Evolutionary conservation across 108 stramenopile species (phyloP), one percentile per base, ranked within the genome.

Genomic region (Cyclotella cryptica): DNA sequence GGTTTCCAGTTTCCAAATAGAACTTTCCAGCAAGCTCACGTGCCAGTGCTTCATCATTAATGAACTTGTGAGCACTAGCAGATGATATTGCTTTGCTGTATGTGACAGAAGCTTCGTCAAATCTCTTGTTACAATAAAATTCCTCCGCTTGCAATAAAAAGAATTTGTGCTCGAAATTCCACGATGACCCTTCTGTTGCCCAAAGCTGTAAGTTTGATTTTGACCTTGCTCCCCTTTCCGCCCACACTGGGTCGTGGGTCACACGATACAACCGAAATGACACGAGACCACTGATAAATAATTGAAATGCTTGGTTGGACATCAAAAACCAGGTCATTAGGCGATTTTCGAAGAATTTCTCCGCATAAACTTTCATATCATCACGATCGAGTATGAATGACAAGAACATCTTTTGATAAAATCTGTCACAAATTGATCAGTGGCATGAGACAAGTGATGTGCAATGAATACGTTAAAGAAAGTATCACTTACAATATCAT

Each of bases 131-230:
- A 12, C 60, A 61, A 21, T 70, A 77, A 26, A 41, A 14, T 24
- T 71, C 49, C 30, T 77, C 76, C 1, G 76, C 76, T 21, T 77
- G 49, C 13, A 77, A 43, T 1, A 77, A 43, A 26, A 42, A 28
- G 17, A 39, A 17, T 35, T 60, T 77, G 35, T 77, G 69, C 22
- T 69, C 28, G 59, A 77, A 77, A 57, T 77, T 77, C 58, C 58
- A 60, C 60, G 12, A 10, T 4, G 76, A 70, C 21, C 30, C 27
- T 10, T 35, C 11, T 29, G n/a, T 43, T 3, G 46, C 60, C 71
- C 71, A 72, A 3, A 18, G 3, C 18, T 40, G 22, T 58, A 72
- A 30, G 21, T 44, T 58, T 24, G 19, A 17, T 24, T 72, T 72
- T 3, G 55, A 27, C 26, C n/a, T 40, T 27, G 14, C 28, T 12